Evolutionary conservation across 2,329 filamentous ascomycete genomes (phyloP), one percentile per base, ranked within the genome.

Genomic region (Geoglossum cookeanum): DNA sequence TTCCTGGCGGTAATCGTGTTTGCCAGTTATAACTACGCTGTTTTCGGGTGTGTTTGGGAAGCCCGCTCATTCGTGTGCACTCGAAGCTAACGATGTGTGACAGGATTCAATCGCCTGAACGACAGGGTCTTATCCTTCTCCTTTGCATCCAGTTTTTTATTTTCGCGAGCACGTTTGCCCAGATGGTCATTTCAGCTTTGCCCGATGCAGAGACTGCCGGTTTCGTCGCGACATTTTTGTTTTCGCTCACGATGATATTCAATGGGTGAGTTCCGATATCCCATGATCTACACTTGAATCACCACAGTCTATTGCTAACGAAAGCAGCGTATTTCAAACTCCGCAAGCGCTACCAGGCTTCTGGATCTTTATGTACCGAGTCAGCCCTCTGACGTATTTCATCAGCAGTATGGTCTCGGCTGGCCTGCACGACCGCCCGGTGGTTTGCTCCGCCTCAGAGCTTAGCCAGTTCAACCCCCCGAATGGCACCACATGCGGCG

Each of bases 291-390:
- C 66, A 72, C 59, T 22, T 22, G 22, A 22, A 66, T 76, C 1
- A 70, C 72, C 62, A 70, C 74, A 63, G 69, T 72, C 62, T 22
- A 74, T 33, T 13, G 4, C 30, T 9, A 32, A 32, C 11, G 13
- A 30, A 37, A 30, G 15, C 27, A 51, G 82, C 65, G 83, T 87
- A 3, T 69, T 87, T 57, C 79, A 83, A 59, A 68, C 75, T 0
- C 77, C 81, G 0, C 59, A 64, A 3, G 72, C 74, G 0, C 72
- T 88, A 1, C 84, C 84, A 0, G 75, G 78, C 0, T 88, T 88
- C 71, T 89, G 84, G 84, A 79, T 80, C 60, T 87, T 86, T 70
- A 87, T 87, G 84, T 85, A 87, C 67, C 75, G 79, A 30, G 72
- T 80, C 9, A 80, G 76, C 0, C 82, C 81, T 0, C 81, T 85